Conservation (phyloP, 139 green algal genomes). For the Tetratostichococcus sp. region DNA sequence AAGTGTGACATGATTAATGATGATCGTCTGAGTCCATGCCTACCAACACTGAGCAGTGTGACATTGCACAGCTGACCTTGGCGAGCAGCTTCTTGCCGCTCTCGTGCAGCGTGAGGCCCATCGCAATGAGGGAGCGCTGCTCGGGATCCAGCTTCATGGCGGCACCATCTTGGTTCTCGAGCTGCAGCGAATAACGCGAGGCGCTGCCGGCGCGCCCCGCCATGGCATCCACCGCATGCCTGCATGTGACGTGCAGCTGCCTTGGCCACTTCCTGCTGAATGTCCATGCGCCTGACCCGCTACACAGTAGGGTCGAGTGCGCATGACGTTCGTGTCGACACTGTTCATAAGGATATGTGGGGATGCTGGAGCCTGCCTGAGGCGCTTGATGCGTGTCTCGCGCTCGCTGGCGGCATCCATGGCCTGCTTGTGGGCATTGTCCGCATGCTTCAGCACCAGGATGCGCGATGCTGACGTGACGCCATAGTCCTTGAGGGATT, state of each 20-base stretch:
- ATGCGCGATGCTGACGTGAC: slow-evolving; percentile 22
- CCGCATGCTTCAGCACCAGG: slow-evolving; percentile 37
- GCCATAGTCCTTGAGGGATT: slow-evolving; percentile 23
- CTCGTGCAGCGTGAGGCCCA: slow-evolving; percentile 56
- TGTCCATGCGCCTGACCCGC: too few relatives aligned
- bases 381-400: slow-evolving; percentile 26
- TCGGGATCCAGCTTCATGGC: slow-evolving; percentile 23
- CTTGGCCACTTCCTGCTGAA: too few relatives aligned
- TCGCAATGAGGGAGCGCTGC: slow-evolving; percentile 39
- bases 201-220: neutral
- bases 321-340: too few relatives aligned
- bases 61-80: too few relatives aligned
- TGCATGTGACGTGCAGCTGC: too few relatives aligned
- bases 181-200: neutral
- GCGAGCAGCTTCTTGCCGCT: slow-evolving; percentile 34
- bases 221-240: slow-evolving; percentile 28
- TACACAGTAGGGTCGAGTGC: too few relatives aligned
- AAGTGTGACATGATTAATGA: too few relatives aligned
- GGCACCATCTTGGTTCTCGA: slow-evolving; percentile 52
- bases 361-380: slow-evolving; percentile 20
- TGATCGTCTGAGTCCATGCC: too few relatives aligned
- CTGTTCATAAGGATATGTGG: too few relatives aligned
- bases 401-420: slow-evolving; percentile 7
- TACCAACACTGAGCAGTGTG: too few relatives aligned
- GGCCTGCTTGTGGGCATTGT: neutral